Percentiles rank a stretch among this genome's conserved stretches.
Evolutionary conservation across 768 basidiomycete genomes (phyloP).

Genomic region (Lactarius evosmus): DNA sequence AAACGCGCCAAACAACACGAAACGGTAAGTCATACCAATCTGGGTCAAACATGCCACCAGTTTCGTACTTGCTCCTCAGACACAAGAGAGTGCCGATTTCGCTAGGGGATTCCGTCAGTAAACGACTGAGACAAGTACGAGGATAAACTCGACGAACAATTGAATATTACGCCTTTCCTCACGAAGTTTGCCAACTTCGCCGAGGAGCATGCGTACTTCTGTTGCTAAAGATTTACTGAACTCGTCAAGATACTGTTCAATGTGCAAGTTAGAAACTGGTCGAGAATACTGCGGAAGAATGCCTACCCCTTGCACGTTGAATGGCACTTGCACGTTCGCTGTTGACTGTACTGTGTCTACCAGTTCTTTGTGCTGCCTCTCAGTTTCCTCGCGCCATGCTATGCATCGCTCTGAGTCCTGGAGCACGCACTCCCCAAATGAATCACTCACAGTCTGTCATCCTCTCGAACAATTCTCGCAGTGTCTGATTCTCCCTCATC

Average conservation of each 20-base stretch:
- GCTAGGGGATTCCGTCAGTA: constrained; percentile 38
- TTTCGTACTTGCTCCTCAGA: constrained; percentile 71
- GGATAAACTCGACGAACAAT: constrained; percentile 53
- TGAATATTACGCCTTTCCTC: constrained; percentile 76
- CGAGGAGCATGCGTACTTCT: constrained; percentile 79
- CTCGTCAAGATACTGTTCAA: constrained; percentile 71
- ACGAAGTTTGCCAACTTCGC: constrained; percentile 78
- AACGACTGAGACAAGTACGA: neutral
- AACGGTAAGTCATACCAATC: constrained; percentile 53
- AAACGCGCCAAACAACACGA: constrained; percentile 5
- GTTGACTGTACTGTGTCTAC: constrained; percentile 65
- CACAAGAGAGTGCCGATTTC: constrained; percentile 71
- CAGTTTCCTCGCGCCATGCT: constrained; percentile 70
- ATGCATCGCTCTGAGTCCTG: constrained; percentile 7
- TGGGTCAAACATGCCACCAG: constrained; percentile 83
- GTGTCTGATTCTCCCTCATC: constrained; percentile 54
- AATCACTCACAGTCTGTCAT: constrained; percentile 55
- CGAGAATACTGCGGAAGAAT: neutral
- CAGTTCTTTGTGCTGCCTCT: constrained; percentile 62
- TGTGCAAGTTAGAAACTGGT: constrained; percentile 8
- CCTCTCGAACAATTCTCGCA: constrained; percentile 50
- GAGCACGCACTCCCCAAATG: neutral
- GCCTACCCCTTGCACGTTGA: constrained; percentile 80
- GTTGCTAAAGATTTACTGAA: constrained; percentile 81
- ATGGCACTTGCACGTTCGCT: constrained; percentile 73